Evolutionary conservation across 805 yeast genomes (phyloP).

Genomic region (Kazachstania kunashirensis): DNA sequence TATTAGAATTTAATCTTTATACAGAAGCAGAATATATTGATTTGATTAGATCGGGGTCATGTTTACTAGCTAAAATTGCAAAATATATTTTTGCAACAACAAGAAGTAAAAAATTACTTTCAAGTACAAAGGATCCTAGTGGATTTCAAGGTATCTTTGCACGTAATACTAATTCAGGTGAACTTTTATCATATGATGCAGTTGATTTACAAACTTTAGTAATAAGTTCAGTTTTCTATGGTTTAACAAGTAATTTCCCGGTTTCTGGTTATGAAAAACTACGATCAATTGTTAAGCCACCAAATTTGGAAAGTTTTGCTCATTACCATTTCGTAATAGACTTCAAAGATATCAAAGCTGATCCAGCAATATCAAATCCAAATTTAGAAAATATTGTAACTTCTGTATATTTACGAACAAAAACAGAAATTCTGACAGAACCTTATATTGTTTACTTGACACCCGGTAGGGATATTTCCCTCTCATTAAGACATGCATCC

Average conservation of each 20-base stretch:
- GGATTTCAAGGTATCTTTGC: slow-evolving; percentile 63
- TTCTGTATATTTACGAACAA: slow-evolving; percentile 58
- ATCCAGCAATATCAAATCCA: slow-evolving; percentile 50
- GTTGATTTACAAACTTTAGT: slow-evolving; percentile 52
- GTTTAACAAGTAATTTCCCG: slow-evolving; percentile 67
- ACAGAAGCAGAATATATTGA: slow-evolving; percentile 43
- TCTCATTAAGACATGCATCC: slow-evolving; percentile 56
- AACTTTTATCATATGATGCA: slow-evolving; percentile 36
- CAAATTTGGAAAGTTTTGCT: slow-evolving; percentile 39
- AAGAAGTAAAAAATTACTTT: slow-evolving; percentile 21
- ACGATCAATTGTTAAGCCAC: slow-evolving; percentile 37
- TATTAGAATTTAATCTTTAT: slow-evolving; percentile 40
- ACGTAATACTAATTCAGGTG: slow-evolving; percentile 52
- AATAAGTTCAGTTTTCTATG: slow-evolving; percentile 57
- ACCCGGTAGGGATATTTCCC: slow-evolving; percentile 39
- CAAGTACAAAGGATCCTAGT: slow-evolving; percentile 34
- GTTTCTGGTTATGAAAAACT: slow-evolving; percentile 28
- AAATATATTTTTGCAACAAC: slow-evolving; percentile 46
- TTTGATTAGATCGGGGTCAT: slow-evolving; percentile 43
- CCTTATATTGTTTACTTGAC: slow-evolving; percentile 63
- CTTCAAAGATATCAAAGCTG: slow-evolving; percentile 56
- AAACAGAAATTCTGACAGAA: slow-evolving; percentile 59
- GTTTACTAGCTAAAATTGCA: slow-evolving; percentile 47
- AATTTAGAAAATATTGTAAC: slow-evolving; percentile 62
- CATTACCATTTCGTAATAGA: slow-evolving; percentile 61